Percentiles rank a stretch among this genome's conserved stretches.
Evolutionary conservation across 768 basidiomycete genomes (phyloP).

Genomic region (Lactarius tabidus): DNA sequence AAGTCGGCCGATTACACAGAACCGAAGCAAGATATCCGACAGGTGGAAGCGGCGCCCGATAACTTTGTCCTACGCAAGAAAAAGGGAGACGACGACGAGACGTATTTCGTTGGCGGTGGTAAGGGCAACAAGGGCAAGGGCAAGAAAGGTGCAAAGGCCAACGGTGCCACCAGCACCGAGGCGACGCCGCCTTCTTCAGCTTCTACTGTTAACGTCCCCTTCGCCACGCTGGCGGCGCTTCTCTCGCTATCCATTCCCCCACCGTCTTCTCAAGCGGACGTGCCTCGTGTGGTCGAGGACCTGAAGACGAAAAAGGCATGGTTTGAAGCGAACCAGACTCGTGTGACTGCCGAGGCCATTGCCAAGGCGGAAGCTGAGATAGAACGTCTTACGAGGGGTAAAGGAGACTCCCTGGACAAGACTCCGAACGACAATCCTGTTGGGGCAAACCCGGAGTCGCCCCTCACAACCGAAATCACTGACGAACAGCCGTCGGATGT

Average conservation of each 20-base stretch:
- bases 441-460: constrained; percentile 45
- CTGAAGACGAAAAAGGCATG: constrained; percentile 92
- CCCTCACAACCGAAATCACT: constrained; percentile 39
- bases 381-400: constrained; percentile 51
- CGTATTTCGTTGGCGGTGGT: constrained; percentile 67
- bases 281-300: constrained; percentile 82
- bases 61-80: constrained; percentile 82
- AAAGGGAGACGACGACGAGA: constrained; percentile 82
- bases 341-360: constrained; percentile 72
- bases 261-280: constrained; percentile 69
- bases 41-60: constrained; percentile 70
- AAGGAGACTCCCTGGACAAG: constrained; percentile 36
- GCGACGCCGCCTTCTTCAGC: constrained; percentile 34
- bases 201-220: constrained; percentile 65
- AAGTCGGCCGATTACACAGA: constrained; percentile 51
- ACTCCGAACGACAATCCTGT: constrained; percentile 38
- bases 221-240: constrained; percentile 84
- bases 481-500: constrained; percentile 39
- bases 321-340: constrained; percentile 89
- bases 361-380: constrained; percentile 78
- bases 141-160: constrained; percentile 47
- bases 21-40: constrained; percentile 77
- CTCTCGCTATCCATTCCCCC: constrained; percentile 87
- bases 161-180: constrained; percentile 34
- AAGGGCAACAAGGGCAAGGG: constrained; percentile 64